phyloP scores from a whole-genome alignment of 192 early-diverging fungal species.

The Geosiphon pyriformis region DNA sequence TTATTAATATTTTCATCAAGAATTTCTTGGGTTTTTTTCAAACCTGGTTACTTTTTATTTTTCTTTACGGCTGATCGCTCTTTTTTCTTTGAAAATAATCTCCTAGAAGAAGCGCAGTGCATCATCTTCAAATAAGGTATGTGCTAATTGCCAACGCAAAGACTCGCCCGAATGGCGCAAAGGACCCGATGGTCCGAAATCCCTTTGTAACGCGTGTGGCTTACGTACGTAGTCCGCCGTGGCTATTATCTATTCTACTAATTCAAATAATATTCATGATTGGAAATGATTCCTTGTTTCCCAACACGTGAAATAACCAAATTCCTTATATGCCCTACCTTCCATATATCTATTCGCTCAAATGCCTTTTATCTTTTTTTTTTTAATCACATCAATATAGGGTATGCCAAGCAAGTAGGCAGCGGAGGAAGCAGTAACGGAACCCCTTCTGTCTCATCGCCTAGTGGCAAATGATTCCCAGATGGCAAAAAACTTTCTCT shows the following conservation, averaged over 20 bases:
- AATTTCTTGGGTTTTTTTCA: not conserved
- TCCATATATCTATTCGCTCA: not conserved
- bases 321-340: not conserved
- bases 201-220: constrained; percentile 25
- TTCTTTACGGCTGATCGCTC: not conserved
- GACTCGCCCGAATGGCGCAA: constrained; percentile 29
- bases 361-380: not conserved
- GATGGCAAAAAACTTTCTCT: not conserved
- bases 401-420: constrained; percentile 9
- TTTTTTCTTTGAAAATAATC: not conserved
- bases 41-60: not conserved
- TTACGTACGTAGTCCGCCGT: constrained; percentile 21
- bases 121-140: constrained; percentile 19
- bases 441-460: not conserved
- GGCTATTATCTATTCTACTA: not conserved
- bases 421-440: not conserved
- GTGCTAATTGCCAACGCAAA: constrained; percentile 23
- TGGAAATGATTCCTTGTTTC: not conserved
- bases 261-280: not conserved
- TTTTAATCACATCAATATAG: not conserved
- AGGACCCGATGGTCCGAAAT: constrained; percentile 25
- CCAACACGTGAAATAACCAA: not conserved
- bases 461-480: not conserved
- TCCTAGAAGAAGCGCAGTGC: constrained; percentile 14
- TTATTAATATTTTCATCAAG: not conserved